Percentiles rank a stretch among this genome's conserved stretches.
Conservation (phyloP, 108 stramenopile species). For the Cyclostephanos tholiformis region DNA sequence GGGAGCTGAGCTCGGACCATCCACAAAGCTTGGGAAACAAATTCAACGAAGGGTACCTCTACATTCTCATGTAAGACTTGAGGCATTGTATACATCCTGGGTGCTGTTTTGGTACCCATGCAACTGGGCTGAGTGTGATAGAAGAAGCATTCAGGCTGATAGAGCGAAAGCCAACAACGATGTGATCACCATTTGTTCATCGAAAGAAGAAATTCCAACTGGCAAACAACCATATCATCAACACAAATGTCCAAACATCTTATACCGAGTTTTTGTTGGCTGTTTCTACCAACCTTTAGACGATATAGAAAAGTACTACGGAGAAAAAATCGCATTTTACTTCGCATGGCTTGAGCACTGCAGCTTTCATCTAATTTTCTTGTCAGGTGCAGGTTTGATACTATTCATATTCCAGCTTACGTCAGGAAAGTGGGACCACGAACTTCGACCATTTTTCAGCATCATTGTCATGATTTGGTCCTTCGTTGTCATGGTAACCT, state of each 20-base stretch:
- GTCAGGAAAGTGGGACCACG: constrained; percentile 73
- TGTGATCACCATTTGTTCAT: background rate
- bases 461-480: constrained; percentile 93
- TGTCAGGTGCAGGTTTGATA: constrained; percentile 72
- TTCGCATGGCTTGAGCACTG: constrained; percentile 97
- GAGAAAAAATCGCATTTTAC: constrained; percentile 97
- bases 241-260: constrained; percentile 51
- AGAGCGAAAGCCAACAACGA: constrained; percentile 2
- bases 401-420: constrained; percentile 69
- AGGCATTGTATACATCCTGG: constrained; percentile 74
- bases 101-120: constrained; percentile 71
- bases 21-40: constrained; percentile 79
- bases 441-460: constrained; percentile 66
- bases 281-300: constrained; percentile 90
- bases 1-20: constrained; percentile 86
- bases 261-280: constrained; percentile 76
- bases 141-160: constrained; percentile 40
- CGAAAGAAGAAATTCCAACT: constrained; percentile 19
- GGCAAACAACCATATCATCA: constrained; percentile 3
- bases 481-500: constrained; percentile 88
- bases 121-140: constrained; percentile 62
- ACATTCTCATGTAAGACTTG: constrained; percentile 84
- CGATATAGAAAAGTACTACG: constrained; percentile 95
- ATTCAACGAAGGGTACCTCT: constrained; percentile 80
- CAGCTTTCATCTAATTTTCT: constrained; percentile 77